Evolutionary conservation across 2,329 filamentous ascomycete species (phyloP).

Genomic region (Dothistroma pini): DNA sequence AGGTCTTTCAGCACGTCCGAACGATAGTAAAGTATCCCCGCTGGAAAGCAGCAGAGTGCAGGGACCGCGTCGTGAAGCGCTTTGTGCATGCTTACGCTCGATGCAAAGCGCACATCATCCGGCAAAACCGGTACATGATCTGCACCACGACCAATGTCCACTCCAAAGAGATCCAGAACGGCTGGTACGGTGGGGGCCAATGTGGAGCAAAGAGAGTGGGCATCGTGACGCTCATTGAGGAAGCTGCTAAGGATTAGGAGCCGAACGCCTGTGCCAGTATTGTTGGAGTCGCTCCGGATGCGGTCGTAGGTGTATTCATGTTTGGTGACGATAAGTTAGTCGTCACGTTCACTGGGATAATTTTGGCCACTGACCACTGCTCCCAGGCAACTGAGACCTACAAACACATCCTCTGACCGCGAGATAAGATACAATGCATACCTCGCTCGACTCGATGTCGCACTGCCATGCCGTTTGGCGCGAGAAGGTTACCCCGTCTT

Average conservation of each 20-base stretch:
- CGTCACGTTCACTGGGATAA: too few relatives aligned
- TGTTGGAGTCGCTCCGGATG: too few relatives aligned
- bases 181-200: not conserved
- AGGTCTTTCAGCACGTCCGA: too few relatives aligned
- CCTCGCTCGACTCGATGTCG: slow-evolving; percentile 11
- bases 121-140: slow-evolving; percentile 17
- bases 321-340: slow-evolving; percentile 22
- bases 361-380: not conserved
- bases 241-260: slow-evolving; percentile 17
- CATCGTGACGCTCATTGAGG: slow-evolving; percentile 19
- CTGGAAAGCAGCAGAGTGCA: too few relatives aligned
- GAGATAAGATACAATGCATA: slow-evolving; percentile 16
- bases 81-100: slow-evolving; percentile 10
- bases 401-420: slow-evolving; percentile 15
- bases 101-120: slow-evolving; percentile 16
- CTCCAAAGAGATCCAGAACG: not conserved
- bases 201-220: not conserved
- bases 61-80: too few relatives aligned
- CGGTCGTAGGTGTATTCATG: slow-evolving; percentile 16
- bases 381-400: slow-evolving; percentile 16
- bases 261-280: slow-evolving; percentile 20
- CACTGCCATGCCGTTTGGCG: slow-evolving; percentile 14
- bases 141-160: slow-evolving; percentile 15
- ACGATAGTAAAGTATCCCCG: too few relatives aligned
- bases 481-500: slow-evolving; percentile 11